Evolutionary conservation across 2,329 filamentous ascomycete genomes (phyloP).

Genomic region (Chaetomium sp.): DNA sequence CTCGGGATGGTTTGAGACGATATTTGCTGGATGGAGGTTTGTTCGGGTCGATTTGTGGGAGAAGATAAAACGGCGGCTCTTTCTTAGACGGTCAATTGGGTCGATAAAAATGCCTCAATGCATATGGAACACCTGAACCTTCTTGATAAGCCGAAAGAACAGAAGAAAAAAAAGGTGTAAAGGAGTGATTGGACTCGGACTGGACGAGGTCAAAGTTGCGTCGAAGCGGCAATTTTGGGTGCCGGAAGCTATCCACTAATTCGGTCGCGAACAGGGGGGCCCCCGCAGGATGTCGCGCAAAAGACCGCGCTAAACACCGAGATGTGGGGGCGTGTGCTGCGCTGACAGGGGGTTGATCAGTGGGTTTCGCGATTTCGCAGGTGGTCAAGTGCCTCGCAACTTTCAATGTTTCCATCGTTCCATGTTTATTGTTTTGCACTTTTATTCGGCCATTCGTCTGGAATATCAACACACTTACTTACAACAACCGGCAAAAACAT

Average conservation of each 20-base stretch:
- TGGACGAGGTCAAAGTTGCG: slow-evolving; percentile 6
- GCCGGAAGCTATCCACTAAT: slow-evolving; percentile 4
- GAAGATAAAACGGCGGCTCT: no score
- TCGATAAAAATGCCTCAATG: neutral
- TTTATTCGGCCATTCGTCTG: neutral
- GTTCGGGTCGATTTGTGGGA: neutral
- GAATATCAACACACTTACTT: no score
- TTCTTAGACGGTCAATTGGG: neutral
- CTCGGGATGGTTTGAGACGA: slow-evolving; percentile 3
- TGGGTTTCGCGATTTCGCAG: neutral
- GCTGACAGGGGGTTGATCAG: neutral
- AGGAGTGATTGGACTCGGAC: neutral
- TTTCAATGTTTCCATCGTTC: neutral
- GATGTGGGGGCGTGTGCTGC: neutral
- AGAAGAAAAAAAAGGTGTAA: slow-evolving; percentile 8
- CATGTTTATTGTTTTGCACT: neutral
- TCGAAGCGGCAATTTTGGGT: slow-evolving; percentile 14
- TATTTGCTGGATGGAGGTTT: neutral
- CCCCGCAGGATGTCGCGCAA: slow-evolving; percentile 4
- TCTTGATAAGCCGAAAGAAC: neutral
- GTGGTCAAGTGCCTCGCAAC: neutral
- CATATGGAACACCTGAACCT: no score
- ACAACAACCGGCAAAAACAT: no score
- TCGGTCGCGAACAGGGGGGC: slow-evolving; percentile 2
- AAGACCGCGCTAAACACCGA: neutral